Percentiles rank a stretch among this genome's conserved stretches.
Conservation (phyloP, 495 filamentous ascomycete genomes). For the Bacidia rubella region DNA sequence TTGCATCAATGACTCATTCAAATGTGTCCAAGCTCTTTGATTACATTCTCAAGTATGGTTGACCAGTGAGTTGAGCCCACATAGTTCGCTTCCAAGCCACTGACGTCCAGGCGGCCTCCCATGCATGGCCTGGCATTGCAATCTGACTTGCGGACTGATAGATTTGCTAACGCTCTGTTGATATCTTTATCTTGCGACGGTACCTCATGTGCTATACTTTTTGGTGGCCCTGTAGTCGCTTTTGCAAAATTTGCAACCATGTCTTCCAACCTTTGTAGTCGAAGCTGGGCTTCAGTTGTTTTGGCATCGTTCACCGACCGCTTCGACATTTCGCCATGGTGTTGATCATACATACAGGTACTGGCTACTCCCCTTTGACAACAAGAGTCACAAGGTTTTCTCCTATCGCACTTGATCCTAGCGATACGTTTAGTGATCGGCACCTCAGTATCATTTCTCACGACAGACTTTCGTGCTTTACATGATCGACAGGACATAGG, state of each 20-base stretch:
- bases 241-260: conserved; percentile 38
- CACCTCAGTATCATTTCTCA: background rate
- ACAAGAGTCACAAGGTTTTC: conserved; percentile 32
- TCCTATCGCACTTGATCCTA: conserved; percentile 34
- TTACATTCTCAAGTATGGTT: conserved; percentile 38
- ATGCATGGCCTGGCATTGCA: background rate
- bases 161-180: background rate
- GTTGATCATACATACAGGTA: conserved; percentile 27
- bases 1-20: conserved; percentile 14
- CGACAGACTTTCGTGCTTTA: conserved; percentile 25
- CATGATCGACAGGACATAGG: conserved; percentile 30
- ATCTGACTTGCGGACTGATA: background rate
- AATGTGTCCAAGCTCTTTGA: conserved; percentile 25
- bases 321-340: background rate
- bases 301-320: conserved; percentile 20
- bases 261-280: conserved; percentile 39
- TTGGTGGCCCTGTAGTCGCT: conserved; percentile 15
- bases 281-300: conserved; percentile 32
- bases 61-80: conserved; percentile 42
- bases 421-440: conserved; percentile 1
- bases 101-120: background rate
- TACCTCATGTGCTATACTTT: conserved; percentile 16
- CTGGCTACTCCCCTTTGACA: conserved; percentile 29
- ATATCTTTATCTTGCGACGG: conserved; percentile 18
- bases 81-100: conserved; percentile 17